phyloP scores from a whole-genome alignment of 139 green algal genomes.

The Volvox reticuliferus region DNA sequence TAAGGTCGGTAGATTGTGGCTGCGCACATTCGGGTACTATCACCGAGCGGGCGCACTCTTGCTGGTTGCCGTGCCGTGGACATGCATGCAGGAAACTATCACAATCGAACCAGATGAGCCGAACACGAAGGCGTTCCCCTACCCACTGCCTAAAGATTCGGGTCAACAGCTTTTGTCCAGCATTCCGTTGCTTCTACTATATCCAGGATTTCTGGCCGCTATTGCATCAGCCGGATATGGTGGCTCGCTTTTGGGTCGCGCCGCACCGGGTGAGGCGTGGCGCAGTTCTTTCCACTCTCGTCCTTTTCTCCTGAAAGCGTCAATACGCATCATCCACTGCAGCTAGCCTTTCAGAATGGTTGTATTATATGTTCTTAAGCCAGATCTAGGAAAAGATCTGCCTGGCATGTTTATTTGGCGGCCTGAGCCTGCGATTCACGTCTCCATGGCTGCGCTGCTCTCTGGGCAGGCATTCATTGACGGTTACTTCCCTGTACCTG shows the following conservation, averaged over 20 bases:
- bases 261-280: conserved; percentile 60
- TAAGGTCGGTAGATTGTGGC: neutral
- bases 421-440: too few species aligned
- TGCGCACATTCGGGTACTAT: neutral
- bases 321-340: neutral
- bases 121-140: conserved; percentile 52
- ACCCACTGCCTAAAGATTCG: conserved; percentile 67
- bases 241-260: conserved; percentile 56
- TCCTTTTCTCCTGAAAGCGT: neutral
- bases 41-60: neutral
- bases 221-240: conserved; percentile 59
- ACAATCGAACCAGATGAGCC: conserved; percentile 12
- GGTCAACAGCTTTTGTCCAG: conserved; percentile 68
- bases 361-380: neutral
- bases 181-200: conserved; percentile 74
- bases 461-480: too few species aligned
- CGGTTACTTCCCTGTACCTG: too few species aligned
- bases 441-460: too few species aligned
- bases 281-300: neutral
- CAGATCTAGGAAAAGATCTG: neutral
- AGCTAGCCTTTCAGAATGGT: neutral
- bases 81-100: neutral
- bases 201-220: conserved; percentile 66
- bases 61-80: neutral
- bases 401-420: neutral